phyloP scores from a whole-genome alignment of 1,139 yeast genomes.

The Barnettozyma hawaiiensis region DNA sequence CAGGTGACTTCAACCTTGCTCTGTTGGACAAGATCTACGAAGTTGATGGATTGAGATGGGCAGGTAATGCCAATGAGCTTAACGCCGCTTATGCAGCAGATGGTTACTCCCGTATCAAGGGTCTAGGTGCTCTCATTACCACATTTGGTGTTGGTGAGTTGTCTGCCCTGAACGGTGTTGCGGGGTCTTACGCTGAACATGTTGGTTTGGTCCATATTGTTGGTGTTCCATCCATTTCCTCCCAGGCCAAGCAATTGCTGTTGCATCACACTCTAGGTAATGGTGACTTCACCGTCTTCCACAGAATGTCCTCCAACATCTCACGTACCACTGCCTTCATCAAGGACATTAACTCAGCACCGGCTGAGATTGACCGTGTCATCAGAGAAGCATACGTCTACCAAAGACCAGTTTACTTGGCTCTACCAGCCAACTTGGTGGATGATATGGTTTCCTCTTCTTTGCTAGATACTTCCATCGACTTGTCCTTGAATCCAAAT shows the following conservation, averaged over 20 bases:
- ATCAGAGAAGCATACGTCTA: constrained; percentile 63
- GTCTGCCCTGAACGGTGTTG: constrained; percentile 26
- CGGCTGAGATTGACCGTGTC: constrained; percentile 65
- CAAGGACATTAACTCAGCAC: constrained; percentile 57
- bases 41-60: constrained; percentile 52
- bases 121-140: constrained; percentile 34
- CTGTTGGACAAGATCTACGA: constrained; percentile 60
- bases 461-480: constrained; percentile 57
- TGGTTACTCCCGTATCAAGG: constrained; percentile 59
- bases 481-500: constrained; percentile 55
- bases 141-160: constrained; percentile 33
- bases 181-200: constrained; percentile 32
- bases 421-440: constrained; percentile 76
- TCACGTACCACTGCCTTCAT: constrained; percentile 61
- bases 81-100: constrained; percentile 76
- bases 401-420: constrained; percentile 82
- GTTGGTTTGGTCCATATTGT: constrained; percentile 37
- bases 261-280: constrained; percentile 73
- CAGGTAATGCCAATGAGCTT: constrained; percentile 58
- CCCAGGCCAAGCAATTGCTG: constrained; percentile 58
- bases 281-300: constrained; percentile 78
- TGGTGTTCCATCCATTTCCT: constrained; percentile 49
- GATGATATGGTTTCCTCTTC: constrained; percentile 55
- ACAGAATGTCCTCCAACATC: constrained; percentile 66
- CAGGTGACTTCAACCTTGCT: constrained; percentile 72